Percentiles rank a stretch among this genome's conserved stretches.
phyloP scores from a whole-genome alignment of 257 asterid genomes.

The Verbena officinalis region DNA sequence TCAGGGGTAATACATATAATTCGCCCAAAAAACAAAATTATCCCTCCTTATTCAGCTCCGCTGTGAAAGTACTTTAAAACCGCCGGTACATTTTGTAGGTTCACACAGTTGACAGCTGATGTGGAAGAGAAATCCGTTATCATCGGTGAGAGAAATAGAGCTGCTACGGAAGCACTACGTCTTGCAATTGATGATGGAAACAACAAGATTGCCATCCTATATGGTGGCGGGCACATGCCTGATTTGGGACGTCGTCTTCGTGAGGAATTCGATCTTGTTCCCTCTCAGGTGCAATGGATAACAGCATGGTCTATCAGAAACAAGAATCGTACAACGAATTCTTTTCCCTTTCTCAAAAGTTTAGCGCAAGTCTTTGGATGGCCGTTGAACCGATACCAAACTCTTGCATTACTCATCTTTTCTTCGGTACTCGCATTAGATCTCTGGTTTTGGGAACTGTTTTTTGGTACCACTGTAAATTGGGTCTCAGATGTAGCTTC shows the following conservation, averaged over 20 bases:
- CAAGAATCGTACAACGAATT: conserved; percentile 44
- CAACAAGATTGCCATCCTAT: conserved; percentile 83
- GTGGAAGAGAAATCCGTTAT: conserved; percentile 90
- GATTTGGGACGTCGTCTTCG: conserved; percentile 83
- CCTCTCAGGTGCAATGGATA: conserved; percentile 82
- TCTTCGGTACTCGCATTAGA: conserved; percentile 91
- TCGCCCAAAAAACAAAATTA: no score
- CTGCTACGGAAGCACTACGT: conserved; percentile 70
- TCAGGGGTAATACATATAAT: no score
- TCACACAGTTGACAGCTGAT: conserved; percentile 72
- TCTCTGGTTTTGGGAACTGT: conserved; percentile 93
- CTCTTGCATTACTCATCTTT: conserved; percentile 82
- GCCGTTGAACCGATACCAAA: conserved; percentile 85
- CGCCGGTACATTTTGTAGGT: conserved; percentile 42
- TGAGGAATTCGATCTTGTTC: conserved; percentile 80
- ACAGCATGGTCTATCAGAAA: conserved; percentile 91
- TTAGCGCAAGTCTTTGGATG: conserved; percentile 70
- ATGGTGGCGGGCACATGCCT: conserved; percentile 99
- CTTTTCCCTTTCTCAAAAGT: conserved; percentile 63
- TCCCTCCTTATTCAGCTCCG: not conserved
- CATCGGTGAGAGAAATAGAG: conserved; percentile 92
- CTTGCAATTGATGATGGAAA: conserved; percentile 68
- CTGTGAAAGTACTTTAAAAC: not conserved
- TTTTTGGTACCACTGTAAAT: conserved; percentile 68
- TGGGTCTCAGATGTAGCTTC: conserved; percentile 62